Conservation (phyloP, 2,329 filamentous ascomycete species). For the Daldinia sp. region DNA sequence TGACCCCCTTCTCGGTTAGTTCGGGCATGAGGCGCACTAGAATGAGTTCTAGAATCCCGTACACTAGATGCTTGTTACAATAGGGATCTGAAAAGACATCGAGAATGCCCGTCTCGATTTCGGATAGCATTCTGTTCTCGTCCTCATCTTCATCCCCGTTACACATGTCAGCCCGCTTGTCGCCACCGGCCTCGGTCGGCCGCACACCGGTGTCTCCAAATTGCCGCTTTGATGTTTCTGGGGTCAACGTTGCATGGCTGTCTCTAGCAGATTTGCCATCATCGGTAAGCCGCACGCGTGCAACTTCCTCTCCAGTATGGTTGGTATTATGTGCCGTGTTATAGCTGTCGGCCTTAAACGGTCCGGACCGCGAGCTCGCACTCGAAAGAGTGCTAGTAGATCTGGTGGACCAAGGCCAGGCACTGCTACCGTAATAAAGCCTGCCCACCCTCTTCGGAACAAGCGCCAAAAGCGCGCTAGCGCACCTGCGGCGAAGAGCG, state of each 20-base stretch:
- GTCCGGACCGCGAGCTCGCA: slow-evolving; percentile 42
- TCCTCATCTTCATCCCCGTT: slow-evolving; percentile 44
- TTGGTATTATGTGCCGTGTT: slow-evolving; percentile 37
- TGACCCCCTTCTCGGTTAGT: slow-evolving; percentile 73
- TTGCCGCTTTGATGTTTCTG: slow-evolving; percentile 35
- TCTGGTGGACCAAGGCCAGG: slow-evolving; percentile 46
- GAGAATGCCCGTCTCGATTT: slow-evolving; percentile 71
- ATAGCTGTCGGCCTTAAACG: slow-evolving; percentile 40
- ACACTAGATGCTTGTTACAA: slow-evolving; percentile 92
- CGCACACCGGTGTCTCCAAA: slow-evolving; percentile 37
- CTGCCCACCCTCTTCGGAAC: slow-evolving; percentile 57
- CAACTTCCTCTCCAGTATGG: slow-evolving; percentile 40
- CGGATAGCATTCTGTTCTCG: slow-evolving; percentile 59
- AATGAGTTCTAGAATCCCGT: slow-evolving; percentile 80
- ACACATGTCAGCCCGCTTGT: slow-evolving; percentile 37
- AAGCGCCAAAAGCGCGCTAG: slow-evolving; percentile 63
- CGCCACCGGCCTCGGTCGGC: slow-evolving; percentile 34
- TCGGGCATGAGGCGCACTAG: slow-evolving; percentile 88
- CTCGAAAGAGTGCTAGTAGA: slow-evolving; percentile 39
- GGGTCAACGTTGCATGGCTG: slow-evolving; percentile 43
- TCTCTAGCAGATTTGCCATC: slow-evolving; percentile 38
- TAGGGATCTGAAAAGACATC: slow-evolving; percentile 82
- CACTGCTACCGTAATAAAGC: slow-evolving; percentile 57
- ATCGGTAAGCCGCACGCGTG: slow-evolving; percentile 41
- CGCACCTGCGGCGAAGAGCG: slow-evolving; percentile 72